Evolutionary conservation across 2,329 filamentous ascomycete species (phyloP), one percentile per base, ranked within the genome.

Genomic region (Calonectria honghensis): DNA sequence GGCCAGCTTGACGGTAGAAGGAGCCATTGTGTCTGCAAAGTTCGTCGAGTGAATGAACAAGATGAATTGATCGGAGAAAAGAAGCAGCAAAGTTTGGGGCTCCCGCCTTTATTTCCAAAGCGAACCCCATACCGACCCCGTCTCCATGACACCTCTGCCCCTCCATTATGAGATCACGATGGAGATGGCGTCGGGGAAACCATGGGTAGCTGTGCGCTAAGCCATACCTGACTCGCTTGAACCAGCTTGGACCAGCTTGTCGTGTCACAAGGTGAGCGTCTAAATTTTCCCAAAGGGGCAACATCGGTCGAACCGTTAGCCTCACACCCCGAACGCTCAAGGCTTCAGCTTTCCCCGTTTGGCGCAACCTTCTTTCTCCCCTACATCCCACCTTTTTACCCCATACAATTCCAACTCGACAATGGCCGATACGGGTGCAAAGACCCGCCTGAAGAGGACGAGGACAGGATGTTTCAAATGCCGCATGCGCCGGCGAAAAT

Each of bases 401-500:
- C 68, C 54, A 59, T 59, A 68, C 66, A 27, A 50, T 70, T 68
- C 66, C 37, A 63, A 35, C 54, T 59, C 48, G 54, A 65, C 35
- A 35, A 79, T 81, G 75, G 50, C 71, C 24, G 79, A 77, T 68
- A 63, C 70, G 51, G 69, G 65, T 27, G 72, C 72, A 48, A 80
- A 81, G 77, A 77, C 77, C 75, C 73, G 76, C 80, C 70, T 80
- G 59, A 81, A 79, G 73, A 82, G 83, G 72, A 82, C 83, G 64
- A 80, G 88, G 66, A 88, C 87, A 1, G 87, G 88, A 18, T 90
- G 87, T 80, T 82, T 88, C 76, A 87, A 87, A 69, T 90, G 88
- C 82, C 86, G 88, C 39, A 82, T 86, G 39, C 86, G 88, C 63
- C 81, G 88, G 61, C 84, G 88, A 39, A 90, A 89, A 82, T 89